Evolutionary conservation across 805 yeast genomes (phyloP).

Genomic region (Kodamaea leandrae): DNA sequence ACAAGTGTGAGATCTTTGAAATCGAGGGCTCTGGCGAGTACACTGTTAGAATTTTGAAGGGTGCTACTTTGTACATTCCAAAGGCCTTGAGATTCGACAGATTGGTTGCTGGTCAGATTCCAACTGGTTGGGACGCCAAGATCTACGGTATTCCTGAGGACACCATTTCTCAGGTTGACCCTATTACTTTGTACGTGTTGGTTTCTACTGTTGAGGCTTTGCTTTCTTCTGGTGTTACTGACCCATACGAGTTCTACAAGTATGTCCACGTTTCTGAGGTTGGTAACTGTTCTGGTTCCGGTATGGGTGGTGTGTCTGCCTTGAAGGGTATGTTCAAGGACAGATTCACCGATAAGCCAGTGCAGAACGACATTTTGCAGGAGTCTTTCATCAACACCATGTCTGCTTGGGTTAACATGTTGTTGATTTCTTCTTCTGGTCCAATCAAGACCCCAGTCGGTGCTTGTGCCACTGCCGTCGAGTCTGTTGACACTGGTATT

Average conservation of each 20-base stretch:
- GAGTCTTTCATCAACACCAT: constrained; percentile 98
- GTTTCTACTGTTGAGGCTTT: constrained; percentile 96
- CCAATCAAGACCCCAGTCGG: constrained; percentile 99
- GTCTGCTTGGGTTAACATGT: constrained; percentile 99
- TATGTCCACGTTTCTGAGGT: constrained; percentile 98
- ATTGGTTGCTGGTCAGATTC: constrained; percentile 89
- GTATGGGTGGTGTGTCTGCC: constrained; percentile 99
- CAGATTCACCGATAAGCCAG: constrained; percentile 88
- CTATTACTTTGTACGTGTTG: constrained; percentile 86
- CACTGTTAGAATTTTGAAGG: constrained; percentile 86
- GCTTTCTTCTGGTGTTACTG: constrained; percentile 91
- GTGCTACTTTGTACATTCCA: constrained; percentile 88
- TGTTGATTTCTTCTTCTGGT: constrained; percentile 93
- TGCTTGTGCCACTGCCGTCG: constrained; percentile 99
- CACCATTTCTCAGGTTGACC: constrained; percentile 91
- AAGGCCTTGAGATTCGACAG: constrained; percentile 78
- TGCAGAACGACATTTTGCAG: constrained; percentile 94
- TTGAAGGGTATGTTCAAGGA: constrained; percentile 97
- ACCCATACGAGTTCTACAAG: constrained; percentile 97
- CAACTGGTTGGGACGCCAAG: constrained; percentile 97
- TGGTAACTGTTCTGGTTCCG: constrained; percentile 99
- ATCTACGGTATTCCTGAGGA: constrained; percentile 95
- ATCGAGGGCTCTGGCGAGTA: constrained; percentile 88
- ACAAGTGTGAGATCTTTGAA: constrained; percentile 86
- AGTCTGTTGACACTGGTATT: constrained; percentile 93